Percentiles rank a stretch among this genome's conserved stretches.
phyloP scores from a whole-genome alignment of 2,329 filamentous ascomycete species.

The Penicillium sp. region DNA sequence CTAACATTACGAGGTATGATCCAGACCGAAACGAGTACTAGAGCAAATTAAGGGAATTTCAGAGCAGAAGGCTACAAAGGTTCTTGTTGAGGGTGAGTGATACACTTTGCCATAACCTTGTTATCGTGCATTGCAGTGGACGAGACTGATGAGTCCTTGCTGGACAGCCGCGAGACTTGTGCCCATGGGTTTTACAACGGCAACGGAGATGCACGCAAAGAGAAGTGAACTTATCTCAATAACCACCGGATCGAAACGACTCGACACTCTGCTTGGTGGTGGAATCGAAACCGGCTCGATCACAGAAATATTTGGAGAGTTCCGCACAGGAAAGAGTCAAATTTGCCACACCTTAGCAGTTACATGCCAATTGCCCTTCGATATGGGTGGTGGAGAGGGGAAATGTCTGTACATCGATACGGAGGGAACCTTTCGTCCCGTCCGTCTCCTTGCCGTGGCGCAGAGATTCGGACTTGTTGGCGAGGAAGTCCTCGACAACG shows the following conservation, averaged over 20 bases:
- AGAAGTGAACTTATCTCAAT: slow-evolving; percentile 97
- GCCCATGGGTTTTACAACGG: slow-evolving; percentile 98
- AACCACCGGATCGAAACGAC: slow-evolving; percentile 95
- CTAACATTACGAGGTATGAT: slow-evolving; percentile 5
- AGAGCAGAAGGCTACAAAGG: slow-evolving; percentile 91
- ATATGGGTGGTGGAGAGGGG: slow-evolving; percentile 97
- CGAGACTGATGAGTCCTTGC: slow-evolving; percentile 8
- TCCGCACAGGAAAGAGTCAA: slow-evolving; percentile 96
- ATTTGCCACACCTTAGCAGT: slow-evolving; percentile 98
- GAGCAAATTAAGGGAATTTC: slow-evolving; percentile 99
- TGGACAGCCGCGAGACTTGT: slow-evolving; percentile 84
- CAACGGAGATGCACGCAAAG: slow-evolving; percentile 97
- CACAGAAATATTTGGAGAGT: slow-evolving; percentile 97
- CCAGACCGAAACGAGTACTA: slow-evolving; percentile 69
- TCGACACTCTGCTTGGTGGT: slow-evolving; percentile 91
- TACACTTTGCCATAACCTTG: neutral
- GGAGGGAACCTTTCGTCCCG: slow-evolving; percentile 93
- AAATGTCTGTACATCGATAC: slow-evolving; percentile 99
- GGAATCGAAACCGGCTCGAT: slow-evolving; percentile 97
- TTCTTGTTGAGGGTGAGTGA: slow-evolving; percentile 78
- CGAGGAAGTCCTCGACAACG: slow-evolving; percentile 97
- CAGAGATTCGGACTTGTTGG: slow-evolving; percentile 93
- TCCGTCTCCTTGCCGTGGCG: slow-evolving; percentile 86
- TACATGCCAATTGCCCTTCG: slow-evolving; percentile 95
- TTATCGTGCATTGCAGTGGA: neutral